These are phyloP conservation scores for Metarhizium album DNA, from an alignment of 2,329 filamentous ascomycete species.

Conservation along the genomic window DNA sequence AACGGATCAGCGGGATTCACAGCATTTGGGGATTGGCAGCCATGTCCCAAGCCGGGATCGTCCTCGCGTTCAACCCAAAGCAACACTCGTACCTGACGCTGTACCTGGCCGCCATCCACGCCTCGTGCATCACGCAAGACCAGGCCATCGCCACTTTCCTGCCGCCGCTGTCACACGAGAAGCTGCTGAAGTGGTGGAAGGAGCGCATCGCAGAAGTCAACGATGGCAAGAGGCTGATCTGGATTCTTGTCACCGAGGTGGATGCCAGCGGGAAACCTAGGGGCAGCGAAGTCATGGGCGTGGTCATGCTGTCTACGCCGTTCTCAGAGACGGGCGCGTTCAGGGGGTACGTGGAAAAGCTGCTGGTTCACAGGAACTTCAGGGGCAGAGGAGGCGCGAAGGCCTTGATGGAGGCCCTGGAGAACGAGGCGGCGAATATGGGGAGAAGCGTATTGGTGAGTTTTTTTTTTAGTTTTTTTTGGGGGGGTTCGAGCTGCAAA, in stretches of 20 bases:
- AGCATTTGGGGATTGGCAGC: background rate
- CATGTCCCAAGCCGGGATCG: constrained; percentile 24
- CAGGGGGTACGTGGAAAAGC: constrained; percentile 43
- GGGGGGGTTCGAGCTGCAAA: background rate
- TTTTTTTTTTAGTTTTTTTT: constrained; percentile 6
- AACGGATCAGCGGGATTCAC: background rate
- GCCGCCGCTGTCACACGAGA: constrained; percentile 45
- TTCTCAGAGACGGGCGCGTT: constrained; percentile 45
- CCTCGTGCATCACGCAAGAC: constrained; percentile 47
- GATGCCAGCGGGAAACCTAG: constrained; percentile 23
- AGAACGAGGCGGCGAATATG: constrained; percentile 37
- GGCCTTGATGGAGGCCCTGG: constrained; percentile 40
- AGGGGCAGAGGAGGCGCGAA: constrained; percentile 41
- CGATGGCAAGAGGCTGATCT: constrained; percentile 36
- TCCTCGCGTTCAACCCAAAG: constrained; percentile 31
- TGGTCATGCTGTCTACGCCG: constrained; percentile 43
- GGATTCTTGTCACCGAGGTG: constrained; percentile 35
- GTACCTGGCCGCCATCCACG: constrained; percentile 47
- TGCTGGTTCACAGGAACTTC: constrained; percentile 43
- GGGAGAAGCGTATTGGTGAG: constrained; percentile 44
- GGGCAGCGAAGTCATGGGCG: constrained; percentile 39
- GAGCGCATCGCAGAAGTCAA: constrained; percentile 36
- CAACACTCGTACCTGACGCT: constrained; percentile 41
- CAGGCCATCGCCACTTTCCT: constrained; percentile 47
- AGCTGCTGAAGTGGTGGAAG: constrained; percentile 48